Evolutionary conservation across 768 basidiomycete species (phyloP).

Genomic region (Boletus rubroflammeus): DNA sequence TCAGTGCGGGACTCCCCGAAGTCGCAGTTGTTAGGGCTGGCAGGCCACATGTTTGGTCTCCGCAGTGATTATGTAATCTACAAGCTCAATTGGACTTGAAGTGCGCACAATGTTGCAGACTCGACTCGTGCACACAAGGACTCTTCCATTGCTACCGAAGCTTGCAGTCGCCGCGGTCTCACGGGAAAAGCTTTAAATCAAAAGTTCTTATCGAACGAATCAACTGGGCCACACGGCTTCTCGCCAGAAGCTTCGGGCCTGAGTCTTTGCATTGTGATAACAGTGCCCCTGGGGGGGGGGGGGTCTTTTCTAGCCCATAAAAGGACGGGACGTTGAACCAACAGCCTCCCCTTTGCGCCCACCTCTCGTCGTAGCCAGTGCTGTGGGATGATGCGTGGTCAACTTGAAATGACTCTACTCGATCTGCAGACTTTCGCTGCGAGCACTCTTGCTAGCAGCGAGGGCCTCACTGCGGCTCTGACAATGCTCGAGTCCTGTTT

Average conservation of each 20-base stretch:
- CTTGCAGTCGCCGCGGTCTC: not conserved
- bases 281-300: not conserved
- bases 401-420: slow-evolving; percentile 4
- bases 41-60: slow-evolving; percentile 8
- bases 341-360: not conserved
- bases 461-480: slow-evolving; percentile 17
- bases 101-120: no score
- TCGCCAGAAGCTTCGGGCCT: slow-evolving; percentile 9
- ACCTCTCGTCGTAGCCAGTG: not conserved
- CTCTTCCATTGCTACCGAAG: not conserved
- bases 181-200: not conserved
- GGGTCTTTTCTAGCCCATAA: not conserved
- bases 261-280: no score
- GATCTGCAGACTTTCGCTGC: slow-evolving; percentile 19
- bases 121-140: not conserved
- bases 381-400: not conserved
- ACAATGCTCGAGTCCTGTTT: slow-evolving; percentile 25
- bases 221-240: not conserved
- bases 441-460: slow-evolving; percentile 13
- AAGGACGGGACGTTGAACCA: not conserved
- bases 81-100: not conserved
- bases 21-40: not conserved
- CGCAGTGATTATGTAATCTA: slow-evolving; percentile 21
- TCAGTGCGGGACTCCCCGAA: not conserved
- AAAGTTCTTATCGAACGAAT: not conserved